A percentile compares a stretch with the other conserved stretches of the same genome.
These are phyloP conservation scores for Penicillium soppii DNA, from an alignment of 495 filamentous ascomycete species.

Conservation along the genomic window DNA sequence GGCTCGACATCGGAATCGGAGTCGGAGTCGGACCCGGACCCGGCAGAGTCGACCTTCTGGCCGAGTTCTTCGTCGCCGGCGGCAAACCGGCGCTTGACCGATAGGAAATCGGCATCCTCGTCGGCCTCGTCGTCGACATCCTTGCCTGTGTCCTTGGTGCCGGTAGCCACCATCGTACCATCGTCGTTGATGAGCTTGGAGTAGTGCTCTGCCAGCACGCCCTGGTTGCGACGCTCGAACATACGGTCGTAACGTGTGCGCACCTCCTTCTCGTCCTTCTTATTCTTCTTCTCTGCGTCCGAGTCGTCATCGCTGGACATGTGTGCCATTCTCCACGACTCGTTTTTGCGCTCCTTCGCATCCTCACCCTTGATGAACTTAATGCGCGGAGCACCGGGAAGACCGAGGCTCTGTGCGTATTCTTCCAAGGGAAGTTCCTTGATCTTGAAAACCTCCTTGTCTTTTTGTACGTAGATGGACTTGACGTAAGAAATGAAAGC, in stretches of 20 bases:
- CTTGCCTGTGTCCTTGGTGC: slow-evolving; percentile 28
- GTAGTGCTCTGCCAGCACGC: slow-evolving; percentile 91
- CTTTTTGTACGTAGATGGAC: slow-evolving; percentile 82
- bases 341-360: slow-evolving; percentile 83
- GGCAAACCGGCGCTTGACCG: slow-evolving; percentile 78
- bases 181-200: slow-evolving; percentile 76
- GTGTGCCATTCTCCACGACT: slow-evolving; percentile 58
- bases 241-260: slow-evolving; percentile 94
- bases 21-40: slow-evolving; percentile 17
- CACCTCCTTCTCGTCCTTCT: slow-evolving; percentile 64
- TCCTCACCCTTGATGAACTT: slow-evolving; percentile 88
- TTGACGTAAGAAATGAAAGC: slow-evolving; percentile 87
- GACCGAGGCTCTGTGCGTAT: slow-evolving; percentile 78
- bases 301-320: slow-evolving; percentile 52
- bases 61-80: slow-evolving; percentile 46
- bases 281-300: slow-evolving; percentile 50
- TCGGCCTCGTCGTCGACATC: slow-evolving; percentile 49
- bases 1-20: slow-evolving; percentile 15
- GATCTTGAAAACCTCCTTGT: slow-evolving; percentile 88
- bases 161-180: slow-evolving; percentile 40
- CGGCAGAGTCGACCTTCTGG: slow-evolving; percentile 15
- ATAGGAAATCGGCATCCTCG: slow-evolving; percentile 77
- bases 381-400: slow-evolving; percentile 88
- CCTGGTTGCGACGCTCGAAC: slow-evolving; percentile 93
- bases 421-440: slow-evolving; percentile 79